Percentiles rank a stretch among this genome's conserved stretches.
Conservation (phyloP, 768 basidiomycete genomes). For the Termitomyces sp. region DNA sequence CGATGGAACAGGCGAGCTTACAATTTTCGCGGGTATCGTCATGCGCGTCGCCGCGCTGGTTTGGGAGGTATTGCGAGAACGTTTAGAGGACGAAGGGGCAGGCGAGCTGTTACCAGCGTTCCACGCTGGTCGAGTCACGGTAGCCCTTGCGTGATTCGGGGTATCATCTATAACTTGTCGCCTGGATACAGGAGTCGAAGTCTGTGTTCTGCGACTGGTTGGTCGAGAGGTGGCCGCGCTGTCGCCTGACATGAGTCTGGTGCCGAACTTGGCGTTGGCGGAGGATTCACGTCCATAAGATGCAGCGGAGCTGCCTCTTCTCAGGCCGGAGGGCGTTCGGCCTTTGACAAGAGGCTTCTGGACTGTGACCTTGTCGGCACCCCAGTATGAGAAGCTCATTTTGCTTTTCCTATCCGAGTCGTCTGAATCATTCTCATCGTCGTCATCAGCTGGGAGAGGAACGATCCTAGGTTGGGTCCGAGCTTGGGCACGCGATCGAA, state of each 20-base stretch:
- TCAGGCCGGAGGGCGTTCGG: constrained; percentile 29
- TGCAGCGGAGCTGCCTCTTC: constrained; percentile 38
- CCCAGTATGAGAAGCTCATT: constrained; percentile 94
- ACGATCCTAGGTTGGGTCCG: constrained; percentile 58
- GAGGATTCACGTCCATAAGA: constrained; percentile 77
- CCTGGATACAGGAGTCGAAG: constrained; percentile 36
- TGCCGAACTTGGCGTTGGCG: constrained; percentile 91
- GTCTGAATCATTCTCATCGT: constrained; percentile 58
- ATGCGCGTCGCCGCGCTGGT: constrained; percentile 53
- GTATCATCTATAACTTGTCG: constrained; percentile 54
- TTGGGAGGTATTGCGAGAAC: constrained; percentile 68
- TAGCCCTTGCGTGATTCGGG: constrained; percentile 59
- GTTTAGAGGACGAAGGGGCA: constrained; percentile 39
- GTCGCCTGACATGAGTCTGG: constrained; percentile 68
- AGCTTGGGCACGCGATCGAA: constrained; percentile 60
- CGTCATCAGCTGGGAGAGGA: constrained; percentile 63
- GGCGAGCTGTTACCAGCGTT: constrained; percentile 53
- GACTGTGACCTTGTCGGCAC: constrained; percentile 85
- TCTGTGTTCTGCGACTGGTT: constrained; percentile 55
- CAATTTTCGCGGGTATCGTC: constrained; percentile 32
- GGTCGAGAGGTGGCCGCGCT: constrained; percentile 43
- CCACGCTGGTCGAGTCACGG: constrained; percentile 73
- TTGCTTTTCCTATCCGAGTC: constrained; percentile 88
- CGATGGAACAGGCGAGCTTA: constrained; percentile 68
- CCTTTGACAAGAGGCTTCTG: constrained; percentile 68